These are phyloP conservation scores for Basipetospora chlamydospora DNA, from an alignment of 2,329 filamentous ascomycete species.

Conservation along the genomic window DNA sequence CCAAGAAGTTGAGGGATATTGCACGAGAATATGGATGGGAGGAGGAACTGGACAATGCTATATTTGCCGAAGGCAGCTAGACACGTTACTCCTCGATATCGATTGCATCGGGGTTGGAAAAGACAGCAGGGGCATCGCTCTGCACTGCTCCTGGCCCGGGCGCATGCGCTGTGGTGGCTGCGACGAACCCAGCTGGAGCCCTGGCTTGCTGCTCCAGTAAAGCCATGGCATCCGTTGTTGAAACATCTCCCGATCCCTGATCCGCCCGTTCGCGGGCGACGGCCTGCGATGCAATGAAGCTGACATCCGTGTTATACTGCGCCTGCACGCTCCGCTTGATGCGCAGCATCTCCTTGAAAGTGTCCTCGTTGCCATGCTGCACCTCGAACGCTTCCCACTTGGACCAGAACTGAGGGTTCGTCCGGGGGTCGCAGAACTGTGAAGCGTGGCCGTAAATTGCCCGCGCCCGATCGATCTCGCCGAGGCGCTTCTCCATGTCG, in stretches of 20 bases:
- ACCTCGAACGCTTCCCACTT: conserved; percentile 98
- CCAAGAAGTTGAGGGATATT: too few species aligned
- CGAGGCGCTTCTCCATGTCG: conserved; percentile 83
- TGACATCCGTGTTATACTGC: conserved; percentile 97
- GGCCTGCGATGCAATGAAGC: conserved; percentile 93
- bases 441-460: conserved; percentile 95
- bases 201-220: conserved; percentile 77
- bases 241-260: conserved; percentile 32
- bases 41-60: too few species aligned
- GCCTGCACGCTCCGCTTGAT: conserved; percentile 96
- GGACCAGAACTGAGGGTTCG: conserved; percentile 79
- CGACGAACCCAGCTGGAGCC: conserved; percentile 81
- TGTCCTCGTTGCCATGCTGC: conserved; percentile 96
- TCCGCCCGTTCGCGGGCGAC: conserved; percentile 62
- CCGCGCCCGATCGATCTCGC: conserved; percentile 86
- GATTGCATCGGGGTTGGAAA: conserved; percentile 74
- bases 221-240: conserved; percentile 92
- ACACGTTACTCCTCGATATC: conserved; percentile 55
- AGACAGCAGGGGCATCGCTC: conserved; percentile 29
- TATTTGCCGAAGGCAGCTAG: too few species aligned
- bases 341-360: conserved; percentile 96
- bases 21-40: too few species aligned
- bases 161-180: conserved; percentile 56
- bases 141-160: conserved; percentile 48
- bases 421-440: conserved; percentile 92